These are phyloP conservation scores for Scheffersomyces coipomensis DNA, from an alignment of 805 yeast genomes.

Conservation along the genomic window DNA sequence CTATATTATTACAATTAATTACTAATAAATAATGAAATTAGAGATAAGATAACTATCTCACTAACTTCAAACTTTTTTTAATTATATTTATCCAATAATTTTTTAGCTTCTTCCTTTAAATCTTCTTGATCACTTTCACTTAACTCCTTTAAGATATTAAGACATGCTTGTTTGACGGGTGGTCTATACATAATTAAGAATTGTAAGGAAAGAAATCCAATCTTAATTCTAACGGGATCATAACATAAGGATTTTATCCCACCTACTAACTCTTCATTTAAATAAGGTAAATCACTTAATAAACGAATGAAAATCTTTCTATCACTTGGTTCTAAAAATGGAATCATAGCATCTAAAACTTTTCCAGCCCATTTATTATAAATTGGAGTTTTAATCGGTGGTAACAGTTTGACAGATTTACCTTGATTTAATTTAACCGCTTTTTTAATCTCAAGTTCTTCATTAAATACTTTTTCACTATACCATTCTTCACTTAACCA, in stretches of 20 bases:
- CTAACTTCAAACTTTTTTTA: too few relatives aligned
- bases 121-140: slow-evolving; percentile 46
- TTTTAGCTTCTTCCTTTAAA: slow-evolving; percentile 45
- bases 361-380: slow-evolving; percentile 71
- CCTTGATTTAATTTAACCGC: slow-evolving; percentile 14
- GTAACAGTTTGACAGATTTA: neutral
- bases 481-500: slow-evolving; percentile 98
- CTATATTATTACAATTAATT: too few relatives aligned
- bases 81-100: slow-evolving; percentile 48
- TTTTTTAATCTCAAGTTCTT: slow-evolving; percentile 24
- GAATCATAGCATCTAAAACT: slow-evolving; percentile 75
- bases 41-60: too few relatives aligned
- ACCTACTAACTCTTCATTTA: slow-evolving; percentile 59
- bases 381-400: slow-evolving; percentile 34
- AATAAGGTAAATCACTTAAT: slow-evolving; percentile 81
- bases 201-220: slow-evolving; percentile 82
- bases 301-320: slow-evolving; percentile 77
- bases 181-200: slow-evolving; percentile 88
- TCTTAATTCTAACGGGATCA: slow-evolving; percentile 78
- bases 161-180: slow-evolving; percentile 63
- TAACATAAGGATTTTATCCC: slow-evolving; percentile 71
- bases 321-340: slow-evolving; percentile 80
- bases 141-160: slow-evolving; percentile 48
- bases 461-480: slow-evolving; percentile 48
- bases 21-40: too few relatives aligned